Conservation (phyloP, 345 rosid genomes). For the Lenwebbia sp. region DNA sequence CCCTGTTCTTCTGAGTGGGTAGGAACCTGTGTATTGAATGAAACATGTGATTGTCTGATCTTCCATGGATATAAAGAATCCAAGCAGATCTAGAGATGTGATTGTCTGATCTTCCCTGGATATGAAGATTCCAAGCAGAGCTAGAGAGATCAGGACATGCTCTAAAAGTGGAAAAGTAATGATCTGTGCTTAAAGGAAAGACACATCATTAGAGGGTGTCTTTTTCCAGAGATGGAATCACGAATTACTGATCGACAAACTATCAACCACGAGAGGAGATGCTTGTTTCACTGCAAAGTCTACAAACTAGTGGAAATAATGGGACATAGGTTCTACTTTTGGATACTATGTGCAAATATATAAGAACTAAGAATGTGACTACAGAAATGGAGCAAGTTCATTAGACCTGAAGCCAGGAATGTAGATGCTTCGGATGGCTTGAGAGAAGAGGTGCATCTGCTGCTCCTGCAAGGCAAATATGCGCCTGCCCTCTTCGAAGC, state of each 20-base stretch:
- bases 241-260: not conserved
- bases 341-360: not conserved
- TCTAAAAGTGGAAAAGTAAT: not conserved
- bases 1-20: slow-evolving; percentile 71
- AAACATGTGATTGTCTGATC: not conserved
- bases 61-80: not conserved
- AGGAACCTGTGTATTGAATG: slow-evolving; percentile 31
- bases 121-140: not conserved
- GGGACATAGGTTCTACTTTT: not conserved
- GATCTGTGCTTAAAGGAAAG: not conserved
- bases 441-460: slow-evolving; percentile 43
- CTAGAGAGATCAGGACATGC: not conserved
- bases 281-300: not conserved
- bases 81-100: not conserved
- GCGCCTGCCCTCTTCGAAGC: slow-evolving; percentile 58
- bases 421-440: slow-evolving; percentile 47
- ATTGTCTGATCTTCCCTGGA: not conserved
- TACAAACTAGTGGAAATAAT: not conserved
- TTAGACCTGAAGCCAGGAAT: slow-evolving; percentile 76
- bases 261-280: not conserved
- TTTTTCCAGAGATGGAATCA: not conserved
- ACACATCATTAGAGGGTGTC: not conserved
- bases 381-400: not conserved
- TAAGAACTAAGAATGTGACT: not conserved
- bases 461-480: slow-evolving; percentile 64